These are phyloP conservation scores for Glomus cerebriforme DNA, from an alignment of 192 early-diverging fungal genomes.

Conservation along the genomic window DNA sequence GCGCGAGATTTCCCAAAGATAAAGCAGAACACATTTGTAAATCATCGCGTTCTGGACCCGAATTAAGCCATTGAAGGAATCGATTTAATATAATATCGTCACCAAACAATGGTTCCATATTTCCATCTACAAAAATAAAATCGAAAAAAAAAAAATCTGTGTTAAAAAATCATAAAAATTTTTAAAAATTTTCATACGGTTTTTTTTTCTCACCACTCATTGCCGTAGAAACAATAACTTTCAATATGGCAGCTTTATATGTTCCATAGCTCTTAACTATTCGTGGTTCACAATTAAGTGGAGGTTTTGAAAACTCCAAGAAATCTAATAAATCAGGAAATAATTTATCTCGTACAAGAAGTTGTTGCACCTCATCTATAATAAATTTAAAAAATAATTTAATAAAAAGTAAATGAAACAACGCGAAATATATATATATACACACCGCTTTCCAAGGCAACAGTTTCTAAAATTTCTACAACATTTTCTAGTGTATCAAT, in stretches of 20 bases:
- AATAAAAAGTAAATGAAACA: no score
- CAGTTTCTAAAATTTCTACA: slow-evolving; percentile 39
- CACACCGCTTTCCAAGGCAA: slow-evolving; percentile 44
- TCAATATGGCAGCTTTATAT: slow-evolving; percentile 45
- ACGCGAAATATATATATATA: background rate
- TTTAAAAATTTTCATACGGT: background rate
- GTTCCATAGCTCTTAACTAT: slow-evolving; percentile 52
- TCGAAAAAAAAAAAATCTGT: background rate
- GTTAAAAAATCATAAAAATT: background rate
- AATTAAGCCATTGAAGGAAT: slow-evolving; percentile 47
- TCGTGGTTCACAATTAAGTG: slow-evolving; percentile 46
- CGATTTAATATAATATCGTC: slow-evolving; percentile 43
- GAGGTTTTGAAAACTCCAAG: slow-evolving; percentile 42
- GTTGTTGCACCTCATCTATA: slow-evolving; percentile 44
- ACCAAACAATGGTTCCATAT: slow-evolving; percentile 51
- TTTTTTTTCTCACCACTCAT: slow-evolving; percentile 33
- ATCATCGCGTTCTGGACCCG: slow-evolving; percentile 41
- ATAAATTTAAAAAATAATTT: background rate
- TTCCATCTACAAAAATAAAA: slow-evolving; percentile 44
- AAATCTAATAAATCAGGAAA: slow-evolving; percentile 45
- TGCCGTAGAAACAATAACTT: slow-evolving; percentile 48
- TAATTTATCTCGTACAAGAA: slow-evolving; percentile 39
- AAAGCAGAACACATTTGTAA: slow-evolving; percentile 59
- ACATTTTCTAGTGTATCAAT: slow-evolving; percentile 36
- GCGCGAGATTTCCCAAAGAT: slow-evolving; percentile 71